phyloP scores from a whole-genome alignment of 176 grass and related monocot genomes.

The Tillandsia leiboldiana region DNA sequence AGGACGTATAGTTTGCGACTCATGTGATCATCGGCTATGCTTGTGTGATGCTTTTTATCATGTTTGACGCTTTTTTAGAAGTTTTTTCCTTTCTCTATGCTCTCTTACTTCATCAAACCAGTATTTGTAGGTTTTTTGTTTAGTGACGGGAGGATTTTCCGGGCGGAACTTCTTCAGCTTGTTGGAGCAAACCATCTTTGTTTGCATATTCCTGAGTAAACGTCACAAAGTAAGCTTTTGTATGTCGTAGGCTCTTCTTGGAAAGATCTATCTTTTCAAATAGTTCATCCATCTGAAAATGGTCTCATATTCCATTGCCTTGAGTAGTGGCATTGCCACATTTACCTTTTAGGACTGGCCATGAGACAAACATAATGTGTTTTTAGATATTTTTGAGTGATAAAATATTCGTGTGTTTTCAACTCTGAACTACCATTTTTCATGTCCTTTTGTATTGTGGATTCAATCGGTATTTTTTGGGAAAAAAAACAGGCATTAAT shows the following conservation, averaged over 20 bases:
- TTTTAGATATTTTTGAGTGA: no score
- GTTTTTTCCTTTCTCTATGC: no score
- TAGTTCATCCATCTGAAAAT: background rate
- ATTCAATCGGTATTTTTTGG: no score
- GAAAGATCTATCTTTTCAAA: background rate
- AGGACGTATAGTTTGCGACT: background rate
- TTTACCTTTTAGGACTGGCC: constrained; percentile 6
- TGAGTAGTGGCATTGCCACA: background rate
- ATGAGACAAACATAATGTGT: constrained; percentile 4
- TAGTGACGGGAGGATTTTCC: background rate
- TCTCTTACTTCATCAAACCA: background rate
- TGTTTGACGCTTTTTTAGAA: no score
- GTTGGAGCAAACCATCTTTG: constrained; percentile 7
- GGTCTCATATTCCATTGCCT: constrained; percentile 7
- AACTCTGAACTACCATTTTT: no score
- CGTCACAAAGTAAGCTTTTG: constrained; percentile 1
- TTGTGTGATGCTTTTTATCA: no score
- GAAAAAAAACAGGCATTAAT: no score
- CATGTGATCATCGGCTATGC: background rate
- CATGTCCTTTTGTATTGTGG: no score
- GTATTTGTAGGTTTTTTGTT: background rate
- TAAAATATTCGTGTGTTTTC: background rate
- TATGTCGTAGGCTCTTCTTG: constrained; percentile 5
- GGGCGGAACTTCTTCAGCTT: constrained; percentile 11
- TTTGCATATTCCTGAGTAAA: constrained; percentile 7